Evolutionary conservation across 2,329 filamentous ascomycete genomes (phyloP).

Genomic region (Aspergillus thermomutatus): DNA sequence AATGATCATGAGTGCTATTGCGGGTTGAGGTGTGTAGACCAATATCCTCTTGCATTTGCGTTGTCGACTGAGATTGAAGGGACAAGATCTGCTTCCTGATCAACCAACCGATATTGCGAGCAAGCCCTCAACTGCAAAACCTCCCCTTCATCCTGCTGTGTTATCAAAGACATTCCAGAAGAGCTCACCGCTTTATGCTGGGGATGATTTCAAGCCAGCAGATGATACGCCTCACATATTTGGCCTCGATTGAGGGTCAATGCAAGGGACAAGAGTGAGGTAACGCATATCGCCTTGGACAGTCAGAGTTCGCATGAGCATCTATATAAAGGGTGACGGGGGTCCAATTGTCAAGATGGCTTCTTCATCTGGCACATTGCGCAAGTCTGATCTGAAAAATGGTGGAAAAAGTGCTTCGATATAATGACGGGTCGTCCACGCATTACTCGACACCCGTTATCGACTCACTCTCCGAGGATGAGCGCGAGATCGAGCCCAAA

Average conservation of each 20-base stretch:
- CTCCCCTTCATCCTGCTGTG: background rate
- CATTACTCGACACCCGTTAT: background rate
- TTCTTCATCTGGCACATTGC: background rate
- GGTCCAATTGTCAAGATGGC: background rate
- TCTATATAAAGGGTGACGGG: background rate
- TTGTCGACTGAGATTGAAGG: background rate
- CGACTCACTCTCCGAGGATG: background rate
- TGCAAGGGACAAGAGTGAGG: background rate
- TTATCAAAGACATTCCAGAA: background rate
- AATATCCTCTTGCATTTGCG: background rate
- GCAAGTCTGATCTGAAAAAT: background rate
- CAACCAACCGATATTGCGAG: background rate
- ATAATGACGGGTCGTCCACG: background rate
- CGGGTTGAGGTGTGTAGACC: too few species aligned
- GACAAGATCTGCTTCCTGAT: background rate
- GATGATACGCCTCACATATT: background rate
- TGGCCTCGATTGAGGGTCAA: background rate
- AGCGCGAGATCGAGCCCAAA: slow-evolving; percentile 13
- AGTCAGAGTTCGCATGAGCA: background rate
- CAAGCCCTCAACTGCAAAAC: background rate
- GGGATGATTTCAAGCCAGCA: background rate
- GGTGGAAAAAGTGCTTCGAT: background rate
- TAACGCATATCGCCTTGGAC: background rate
- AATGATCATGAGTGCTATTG: too few species aligned
- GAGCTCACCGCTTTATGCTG: background rate